These are phyloP conservation scores for Debaryomyces singareniensis DNA, from an alignment of 1,139 yeast species.

Conservation along the genomic window DNA sequence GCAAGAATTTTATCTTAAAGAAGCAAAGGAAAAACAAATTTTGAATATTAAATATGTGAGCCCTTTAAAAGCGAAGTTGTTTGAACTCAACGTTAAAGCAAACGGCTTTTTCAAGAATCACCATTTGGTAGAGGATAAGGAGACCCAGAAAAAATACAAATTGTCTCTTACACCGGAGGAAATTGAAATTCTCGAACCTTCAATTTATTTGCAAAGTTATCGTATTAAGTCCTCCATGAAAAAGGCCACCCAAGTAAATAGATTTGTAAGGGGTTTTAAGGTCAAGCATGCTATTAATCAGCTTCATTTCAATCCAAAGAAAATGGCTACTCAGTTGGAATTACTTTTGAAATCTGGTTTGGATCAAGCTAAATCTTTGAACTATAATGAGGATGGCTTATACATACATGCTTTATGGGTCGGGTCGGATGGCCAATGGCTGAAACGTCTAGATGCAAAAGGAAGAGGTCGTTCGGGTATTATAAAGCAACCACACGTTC, in stretches of 20 bases:
- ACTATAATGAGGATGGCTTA: slow-evolving; percentile 54
- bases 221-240: slow-evolving; percentile 82
- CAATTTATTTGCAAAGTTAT: slow-evolving; percentile 68
- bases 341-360: slow-evolving; percentile 69
- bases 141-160: slow-evolving; percentile 43
- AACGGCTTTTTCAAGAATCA: slow-evolving; percentile 75
- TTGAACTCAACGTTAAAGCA: slow-evolving; percentile 50
- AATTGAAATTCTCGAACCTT: slow-evolving; percentile 77
- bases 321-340: slow-evolving; percentile 74
- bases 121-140: slow-evolving; percentile 42
- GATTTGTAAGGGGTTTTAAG: slow-evolving; percentile 66
- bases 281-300: slow-evolving; percentile 84
- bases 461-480: slow-evolving; percentile 90
- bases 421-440: slow-evolving; percentile 80
- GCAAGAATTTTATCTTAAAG: slow-evolving; percentile 26
- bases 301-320: slow-evolving; percentile 81
- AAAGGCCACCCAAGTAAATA: slow-evolving; percentile 75
- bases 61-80: slow-evolving; percentile 69
- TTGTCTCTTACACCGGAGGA: slow-evolving; percentile 57
- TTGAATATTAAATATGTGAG: slow-evolving; percentile 41
- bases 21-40: slow-evolving; percentile 23
- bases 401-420: slow-evolving; percentile 85
- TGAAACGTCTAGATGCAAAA: slow-evolving; percentile 71
- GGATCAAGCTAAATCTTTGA: slow-evolving; percentile 57
- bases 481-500: slow-evolving; percentile 69